These are phyloP conservation scores for Stagonosporopsis tanaceti DNA, from an alignment of 2,329 filamentous ascomycete genomes.

Conservation along the genomic window DNA sequence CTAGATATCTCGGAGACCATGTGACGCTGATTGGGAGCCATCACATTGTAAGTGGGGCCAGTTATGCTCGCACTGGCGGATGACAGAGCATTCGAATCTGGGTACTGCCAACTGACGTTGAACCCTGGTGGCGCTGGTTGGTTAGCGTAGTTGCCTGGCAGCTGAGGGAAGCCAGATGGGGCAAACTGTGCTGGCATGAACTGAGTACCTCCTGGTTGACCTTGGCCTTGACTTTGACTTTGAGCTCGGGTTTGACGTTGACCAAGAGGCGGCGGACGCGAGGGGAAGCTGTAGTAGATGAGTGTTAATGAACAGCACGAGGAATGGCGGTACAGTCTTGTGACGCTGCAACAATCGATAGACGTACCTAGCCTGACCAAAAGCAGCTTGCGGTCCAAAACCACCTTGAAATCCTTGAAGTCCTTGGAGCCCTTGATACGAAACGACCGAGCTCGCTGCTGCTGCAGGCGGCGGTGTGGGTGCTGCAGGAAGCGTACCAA, in stretches of 20 bases:
- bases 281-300: conserved; percentile 17
- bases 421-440: conserved; percentile 27
- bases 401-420: conserved; percentile 20
- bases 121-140: conserved; percentile 23
- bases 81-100: conserved; percentile 19
- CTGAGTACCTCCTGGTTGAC: conserved; percentile 6
- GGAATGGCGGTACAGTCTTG: no score
- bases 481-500: conserved; percentile 34
- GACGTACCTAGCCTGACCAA: conserved; percentile 16
- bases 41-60: conserved; percentile 11
- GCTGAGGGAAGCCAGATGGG: conserved; percentile 22
- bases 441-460: conserved; percentile 28
- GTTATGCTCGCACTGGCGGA: conserved; percentile 4
- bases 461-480: conserved; percentile 39
- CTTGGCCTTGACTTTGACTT: not conserved
- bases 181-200: conserved; percentile 15
- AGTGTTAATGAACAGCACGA: not conserved
- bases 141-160: conserved; percentile 16
- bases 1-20: conserved; percentile 22
- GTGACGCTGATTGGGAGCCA: conserved; percentile 23
- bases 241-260: conserved; percentile 13
- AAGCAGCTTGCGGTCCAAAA: conserved; percentile 19
- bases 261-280: conserved; percentile 30
- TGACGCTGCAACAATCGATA: not conserved
- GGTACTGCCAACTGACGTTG: conserved; percentile 30